These are phyloP conservation scores for Pisolithus orientalis DNA, from an alignment of 768 basidiomycete genomes.

Conservation along the genomic window DNA sequence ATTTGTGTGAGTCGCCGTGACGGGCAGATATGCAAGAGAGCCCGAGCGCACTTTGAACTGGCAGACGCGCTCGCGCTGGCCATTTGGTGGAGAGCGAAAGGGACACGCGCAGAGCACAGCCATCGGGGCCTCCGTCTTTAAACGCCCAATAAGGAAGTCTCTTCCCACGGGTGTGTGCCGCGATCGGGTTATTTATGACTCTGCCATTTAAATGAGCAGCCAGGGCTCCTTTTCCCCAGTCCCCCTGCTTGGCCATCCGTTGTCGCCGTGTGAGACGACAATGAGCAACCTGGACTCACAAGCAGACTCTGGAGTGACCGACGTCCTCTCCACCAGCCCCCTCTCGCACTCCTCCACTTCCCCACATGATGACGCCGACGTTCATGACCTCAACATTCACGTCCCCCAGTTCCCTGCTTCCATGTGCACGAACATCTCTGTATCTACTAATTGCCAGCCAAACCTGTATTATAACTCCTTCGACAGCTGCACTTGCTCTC, in stretches of 20 bases:
- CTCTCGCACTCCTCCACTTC: conserved; percentile 13
- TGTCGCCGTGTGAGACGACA: conserved; percentile 1
- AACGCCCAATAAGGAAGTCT: conserved; percentile 7
- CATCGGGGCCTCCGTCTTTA: background rate
- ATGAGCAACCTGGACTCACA: conserved; percentile 5
- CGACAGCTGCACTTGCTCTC: conserved; percentile 13
- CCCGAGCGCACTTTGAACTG: conserved; percentile 18
- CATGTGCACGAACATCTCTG: conserved; percentile 18
- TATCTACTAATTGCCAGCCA: conserved; percentile 25
- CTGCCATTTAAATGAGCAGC: conserved; percentile 5
- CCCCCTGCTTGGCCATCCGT: background rate
- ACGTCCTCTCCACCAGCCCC: conserved; percentile 13
- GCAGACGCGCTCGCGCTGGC: conserved; percentile 23
- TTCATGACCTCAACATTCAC: conserved; percentile 29
- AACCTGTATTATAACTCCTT: conserved; percentile 29
- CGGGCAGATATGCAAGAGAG: background rate
- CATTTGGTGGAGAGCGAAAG: no score
- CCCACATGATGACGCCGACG: conserved; percentile 20
- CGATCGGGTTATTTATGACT: conserved; percentile 9
- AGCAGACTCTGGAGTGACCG: conserved; percentile 11
- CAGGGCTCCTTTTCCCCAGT: conserved; percentile 11
- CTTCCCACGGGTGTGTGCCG: conserved; percentile 5
- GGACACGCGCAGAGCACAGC: no score
- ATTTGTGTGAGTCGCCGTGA: conserved; percentile 15
- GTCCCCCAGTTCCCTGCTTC: conserved; percentile 13